Evolutionary conservation across 1,284 basidiomycete species (phyloP).

Genomic region (Inonotus obliquus): DNA sequence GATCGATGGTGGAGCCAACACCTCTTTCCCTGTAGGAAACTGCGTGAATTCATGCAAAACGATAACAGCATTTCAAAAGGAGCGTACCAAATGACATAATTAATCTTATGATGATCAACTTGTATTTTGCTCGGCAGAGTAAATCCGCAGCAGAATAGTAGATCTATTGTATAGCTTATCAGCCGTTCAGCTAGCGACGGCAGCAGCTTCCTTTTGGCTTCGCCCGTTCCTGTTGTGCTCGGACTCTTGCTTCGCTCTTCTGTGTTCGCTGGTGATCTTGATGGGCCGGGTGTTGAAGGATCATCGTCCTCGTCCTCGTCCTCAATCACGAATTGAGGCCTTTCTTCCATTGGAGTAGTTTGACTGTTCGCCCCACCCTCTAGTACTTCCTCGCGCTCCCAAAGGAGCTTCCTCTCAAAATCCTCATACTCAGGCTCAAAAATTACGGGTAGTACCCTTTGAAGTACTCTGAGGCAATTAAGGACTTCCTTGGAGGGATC

Average conservation of each 20-base stretch:
- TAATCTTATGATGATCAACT: constrained; percentile 80
- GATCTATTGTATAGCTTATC: constrained; percentile 74
- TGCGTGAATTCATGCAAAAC: background rate
- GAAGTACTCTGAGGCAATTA: constrained; percentile 83
- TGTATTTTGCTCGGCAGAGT: constrained; percentile 77
- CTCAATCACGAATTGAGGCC: constrained; percentile 76
- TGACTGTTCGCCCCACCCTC: constrained; percentile 31
- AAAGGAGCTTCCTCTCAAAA: constrained; percentile 69
- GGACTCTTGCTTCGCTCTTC: background rate
- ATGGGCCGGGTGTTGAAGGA: constrained; percentile 26
- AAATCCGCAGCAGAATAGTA: constrained; percentile 89
- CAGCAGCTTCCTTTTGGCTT: constrained; percentile 39
- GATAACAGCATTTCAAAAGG: background rate
- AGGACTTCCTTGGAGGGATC: constrained; percentile 80
- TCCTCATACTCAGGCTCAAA: constrained; percentile 77
- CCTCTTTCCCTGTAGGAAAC: constrained; percentile 75
- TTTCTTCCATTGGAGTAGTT: constrained; percentile 25
- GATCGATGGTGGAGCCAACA: constrained; percentile 75
- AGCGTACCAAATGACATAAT: constrained; percentile 77
- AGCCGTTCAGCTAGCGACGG: constrained; percentile 78
- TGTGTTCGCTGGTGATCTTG: constrained; percentile 8
- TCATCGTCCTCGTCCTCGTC: constrained; percentile 69
- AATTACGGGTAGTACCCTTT: constrained; percentile 81
- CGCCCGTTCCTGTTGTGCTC: constrained; percentile 16
- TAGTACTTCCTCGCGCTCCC: constrained; percentile 57